Evolutionary conservation across 768 basidiomycete species (phyloP).

Genomic region (Hypholoma fasciculare): DNA sequence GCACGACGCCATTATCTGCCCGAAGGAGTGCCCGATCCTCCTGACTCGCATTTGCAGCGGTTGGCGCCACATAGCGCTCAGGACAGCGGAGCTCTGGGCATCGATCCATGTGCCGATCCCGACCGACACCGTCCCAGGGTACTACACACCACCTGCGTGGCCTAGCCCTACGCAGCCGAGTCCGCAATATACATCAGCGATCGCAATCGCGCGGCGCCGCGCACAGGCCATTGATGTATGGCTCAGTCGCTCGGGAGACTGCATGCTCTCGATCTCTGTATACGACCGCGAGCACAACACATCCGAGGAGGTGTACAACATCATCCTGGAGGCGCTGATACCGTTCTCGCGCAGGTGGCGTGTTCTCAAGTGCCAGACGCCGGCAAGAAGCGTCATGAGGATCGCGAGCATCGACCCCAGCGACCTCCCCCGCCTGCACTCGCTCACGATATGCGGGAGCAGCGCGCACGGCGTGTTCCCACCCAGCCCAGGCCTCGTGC

Average conservation of each 20-base stretch:
- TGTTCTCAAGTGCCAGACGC: not conserved
- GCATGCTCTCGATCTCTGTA: not conserved
- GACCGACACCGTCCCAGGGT: not conserved
- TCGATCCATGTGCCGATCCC: constrained; percentile 18
- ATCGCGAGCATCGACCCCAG: not conserved
- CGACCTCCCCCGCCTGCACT: not conserved
- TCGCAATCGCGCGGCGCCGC: not conserved
- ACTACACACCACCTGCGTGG: not conserved
- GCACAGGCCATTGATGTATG: not conserved
- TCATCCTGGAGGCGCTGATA: not conserved
- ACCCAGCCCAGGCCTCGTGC: not conserved
- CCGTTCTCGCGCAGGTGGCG: not conserved
- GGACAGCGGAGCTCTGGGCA: constrained; percentile 18
- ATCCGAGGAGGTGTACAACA: not conserved
- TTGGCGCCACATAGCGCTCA: constrained; percentile 15
- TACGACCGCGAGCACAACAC: not conserved
- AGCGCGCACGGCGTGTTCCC: not conserved
- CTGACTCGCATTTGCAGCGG: constrained; percentile 14
- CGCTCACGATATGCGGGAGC: not conserved
- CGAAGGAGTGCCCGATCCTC: constrained; percentile 13
- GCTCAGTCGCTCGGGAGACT: not conserved
- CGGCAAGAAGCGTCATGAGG: not conserved
- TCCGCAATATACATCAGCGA: not conserved
- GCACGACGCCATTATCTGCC: constrained; percentile 11
- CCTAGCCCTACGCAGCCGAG: not conserved